phyloP scores from a whole-genome alignment of 768 basidiomycete genomes.

The Harrya chromipes region DNA sequence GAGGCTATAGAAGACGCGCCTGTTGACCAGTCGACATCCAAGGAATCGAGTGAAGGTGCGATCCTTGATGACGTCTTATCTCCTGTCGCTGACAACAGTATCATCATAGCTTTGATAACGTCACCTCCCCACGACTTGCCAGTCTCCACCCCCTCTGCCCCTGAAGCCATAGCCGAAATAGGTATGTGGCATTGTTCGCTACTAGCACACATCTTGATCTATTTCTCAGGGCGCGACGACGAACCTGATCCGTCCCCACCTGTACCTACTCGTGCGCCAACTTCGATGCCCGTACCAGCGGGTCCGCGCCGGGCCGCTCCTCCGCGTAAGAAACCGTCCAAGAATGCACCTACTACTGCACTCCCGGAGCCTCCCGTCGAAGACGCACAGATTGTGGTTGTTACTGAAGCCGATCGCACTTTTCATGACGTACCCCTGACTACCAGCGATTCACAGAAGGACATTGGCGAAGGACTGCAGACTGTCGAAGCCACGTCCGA shows the following conservation, averaged over 20 bases:
- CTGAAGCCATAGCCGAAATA: constrained; percentile 9
- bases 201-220: constrained; percentile 6
- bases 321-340: constrained; percentile 63
- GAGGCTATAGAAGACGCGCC: constrained; percentile 23
- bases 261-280: constrained; percentile 39
- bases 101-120: constrained; percentile 10
- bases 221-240: constrained; percentile 18
- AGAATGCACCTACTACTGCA: constrained; percentile 41
- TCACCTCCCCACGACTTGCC: constrained; percentile 14
- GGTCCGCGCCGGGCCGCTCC: constrained; percentile 73
- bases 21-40: constrained; percentile 2
- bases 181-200: constrained; percentile 10
- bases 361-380: constrained; percentile 28
- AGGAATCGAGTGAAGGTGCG: constrained; percentile 21
- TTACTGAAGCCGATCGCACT: constrained; percentile 1
- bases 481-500: background rate
- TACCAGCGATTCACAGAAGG: constrained; percentile 12
- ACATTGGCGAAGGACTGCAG: constrained; percentile 6
- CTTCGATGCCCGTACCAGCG: constrained; percentile 71
- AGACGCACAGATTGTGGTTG: constrained; percentile 4
- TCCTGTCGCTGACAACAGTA: constrained; percentile 3
- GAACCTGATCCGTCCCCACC: constrained; percentile 28
- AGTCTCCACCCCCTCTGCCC: background rate
- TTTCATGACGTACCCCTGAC: constrained; percentile 2
- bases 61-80: background rate